A percentile compares a stretch with the other conserved stretches of the same genome.
Conservation (phyloP, 495 filamentous ascomycete species). For the Aspergillus kassunensis region DNA sequence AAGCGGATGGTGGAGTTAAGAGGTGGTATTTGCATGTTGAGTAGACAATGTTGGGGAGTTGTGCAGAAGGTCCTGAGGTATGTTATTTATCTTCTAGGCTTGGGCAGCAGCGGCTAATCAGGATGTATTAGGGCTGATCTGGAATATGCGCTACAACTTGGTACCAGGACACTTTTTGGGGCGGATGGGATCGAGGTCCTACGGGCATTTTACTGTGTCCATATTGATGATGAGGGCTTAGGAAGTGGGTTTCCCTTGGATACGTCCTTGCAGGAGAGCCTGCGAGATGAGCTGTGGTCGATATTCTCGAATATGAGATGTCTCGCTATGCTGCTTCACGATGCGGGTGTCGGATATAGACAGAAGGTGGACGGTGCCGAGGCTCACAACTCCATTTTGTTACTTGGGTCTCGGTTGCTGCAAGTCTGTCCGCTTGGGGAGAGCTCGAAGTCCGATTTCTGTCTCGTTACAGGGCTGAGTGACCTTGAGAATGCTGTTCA, state of each 20-base stretch:
- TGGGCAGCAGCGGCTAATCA: too few species aligned
- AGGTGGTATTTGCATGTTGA: not conserved
- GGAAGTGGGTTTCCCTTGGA: not conserved
- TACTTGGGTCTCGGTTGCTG: not conserved
- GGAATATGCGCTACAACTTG: conserved; percentile 2
- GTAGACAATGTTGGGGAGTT: not conserved
- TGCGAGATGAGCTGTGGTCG: not conserved
- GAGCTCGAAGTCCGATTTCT: not conserved
- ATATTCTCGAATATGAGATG: not conserved
- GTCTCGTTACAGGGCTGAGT: not conserved
- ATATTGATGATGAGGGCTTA: not conserved
- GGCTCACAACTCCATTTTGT: not conserved
- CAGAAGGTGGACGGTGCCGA: not conserved
- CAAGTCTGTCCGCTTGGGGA: not conserved
- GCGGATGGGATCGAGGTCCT: not conserved
- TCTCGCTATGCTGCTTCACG: not conserved
- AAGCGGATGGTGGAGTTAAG: not conserved
- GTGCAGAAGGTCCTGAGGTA: conserved; percentile 1
- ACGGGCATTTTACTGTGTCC: not conserved
- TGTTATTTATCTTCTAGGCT: not conserved
- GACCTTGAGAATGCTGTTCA: not conserved
- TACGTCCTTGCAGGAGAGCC: not conserved
- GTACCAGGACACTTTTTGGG: not conserved
- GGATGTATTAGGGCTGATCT: not conserved
- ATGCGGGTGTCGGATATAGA: not conserved